A percentile compares a stretch with the other conserved stretches of the same genome.
These are phyloP conservation scores for Cutaneotrichosporon spelunceum DNA, from an alignment of 1,284 basidiomycete genomes.

Conservation along the genomic window DNA sequence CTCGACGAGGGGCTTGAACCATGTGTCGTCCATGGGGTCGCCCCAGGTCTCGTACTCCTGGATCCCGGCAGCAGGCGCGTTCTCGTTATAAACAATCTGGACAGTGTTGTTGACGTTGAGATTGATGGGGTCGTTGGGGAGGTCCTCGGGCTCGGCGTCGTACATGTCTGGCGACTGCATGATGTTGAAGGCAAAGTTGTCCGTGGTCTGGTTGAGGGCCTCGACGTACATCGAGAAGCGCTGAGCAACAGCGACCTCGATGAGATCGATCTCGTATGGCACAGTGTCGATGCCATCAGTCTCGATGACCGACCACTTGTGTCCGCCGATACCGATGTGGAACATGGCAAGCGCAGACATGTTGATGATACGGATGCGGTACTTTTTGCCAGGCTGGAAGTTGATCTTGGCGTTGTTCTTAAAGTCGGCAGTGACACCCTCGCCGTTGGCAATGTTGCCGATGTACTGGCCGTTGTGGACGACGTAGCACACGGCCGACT, in stretches of 20 bases:
- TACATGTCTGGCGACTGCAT: slow-evolving; percentile 77
- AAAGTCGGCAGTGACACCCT: slow-evolving; percentile 62
- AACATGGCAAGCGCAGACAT: slow-evolving; percentile 61
- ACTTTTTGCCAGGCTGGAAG: slow-evolving; percentile 70
- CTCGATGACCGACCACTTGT: slow-evolving; percentile 84
- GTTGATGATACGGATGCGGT: slow-evolving; percentile 75
- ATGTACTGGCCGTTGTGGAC: slow-evolving; percentile 65
- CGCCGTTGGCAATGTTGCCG: slow-evolving; percentile 53
- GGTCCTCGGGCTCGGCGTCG: slow-evolving; percentile 64
- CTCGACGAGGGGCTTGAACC: slow-evolving; percentile 48
- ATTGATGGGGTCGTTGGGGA: slow-evolving; percentile 24
- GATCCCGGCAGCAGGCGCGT: slow-evolving; percentile 25
- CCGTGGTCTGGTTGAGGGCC: slow-evolving; percentile 80
- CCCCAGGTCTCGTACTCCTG: slow-evolving; percentile 15
- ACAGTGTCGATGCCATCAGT: slow-evolving; percentile 81
- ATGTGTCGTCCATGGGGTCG: slow-evolving; percentile 51
- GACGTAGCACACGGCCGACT: slow-evolving; percentile 80
- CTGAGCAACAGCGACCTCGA: slow-evolving; percentile 87
- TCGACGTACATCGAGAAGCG: slow-evolving; percentile 82
- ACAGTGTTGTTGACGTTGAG: slow-evolving; percentile 77
- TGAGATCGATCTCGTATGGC: slow-evolving; percentile 64
- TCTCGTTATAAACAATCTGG: slow-evolving; percentile 63
- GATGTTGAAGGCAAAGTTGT: slow-evolving; percentile 54
- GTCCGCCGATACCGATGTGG: slow-evolving; percentile 86
- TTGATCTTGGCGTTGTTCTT: slow-evolving; percentile 68